Conservation (phyloP, 345 rosid species). For the Syzygium grande region DNA sequence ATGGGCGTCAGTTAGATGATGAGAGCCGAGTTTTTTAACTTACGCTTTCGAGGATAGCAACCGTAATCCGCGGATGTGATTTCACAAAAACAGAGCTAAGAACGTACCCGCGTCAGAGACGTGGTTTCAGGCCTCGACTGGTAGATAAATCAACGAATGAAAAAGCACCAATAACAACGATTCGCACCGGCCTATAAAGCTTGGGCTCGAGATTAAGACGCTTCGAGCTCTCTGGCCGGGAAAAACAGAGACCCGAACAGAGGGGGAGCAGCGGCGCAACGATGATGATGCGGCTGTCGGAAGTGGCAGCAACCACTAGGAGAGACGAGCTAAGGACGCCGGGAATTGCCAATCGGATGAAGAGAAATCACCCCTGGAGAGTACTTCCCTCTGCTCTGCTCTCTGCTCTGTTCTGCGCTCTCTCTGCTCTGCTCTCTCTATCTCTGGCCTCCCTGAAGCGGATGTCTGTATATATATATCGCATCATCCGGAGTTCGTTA, state of each 20-base stretch:
- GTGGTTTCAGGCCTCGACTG: no score
- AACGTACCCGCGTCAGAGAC: no score
- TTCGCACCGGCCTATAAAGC: background rate
- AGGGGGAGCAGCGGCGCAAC: background rate
- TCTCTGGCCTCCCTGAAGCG: no score
- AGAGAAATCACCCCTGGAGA: no score
- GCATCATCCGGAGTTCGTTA: no score
- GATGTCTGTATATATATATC: no score
- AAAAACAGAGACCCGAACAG: background rate
- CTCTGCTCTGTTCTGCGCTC: background rate
- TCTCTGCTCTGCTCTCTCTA: no score
- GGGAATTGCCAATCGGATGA: background rate
- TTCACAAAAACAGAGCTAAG: no score
- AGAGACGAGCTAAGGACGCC: background rate
- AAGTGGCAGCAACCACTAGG: background rate
- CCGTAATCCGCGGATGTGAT: no score
- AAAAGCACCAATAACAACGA: background rate
- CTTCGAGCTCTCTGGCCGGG: background rate
- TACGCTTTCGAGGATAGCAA: no score
- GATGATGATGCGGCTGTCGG: background rate
- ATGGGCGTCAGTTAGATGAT: background rate
- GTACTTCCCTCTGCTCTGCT: background rate
- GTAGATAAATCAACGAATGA: no score
- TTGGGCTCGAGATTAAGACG: background rate
- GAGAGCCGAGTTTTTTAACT: no score